Percentiles rank a stretch among this genome's conserved stretches.
phyloP scores from a whole-genome alignment of 1,139 yeast species.

The Blastobotrys buckinghamii region DNA sequence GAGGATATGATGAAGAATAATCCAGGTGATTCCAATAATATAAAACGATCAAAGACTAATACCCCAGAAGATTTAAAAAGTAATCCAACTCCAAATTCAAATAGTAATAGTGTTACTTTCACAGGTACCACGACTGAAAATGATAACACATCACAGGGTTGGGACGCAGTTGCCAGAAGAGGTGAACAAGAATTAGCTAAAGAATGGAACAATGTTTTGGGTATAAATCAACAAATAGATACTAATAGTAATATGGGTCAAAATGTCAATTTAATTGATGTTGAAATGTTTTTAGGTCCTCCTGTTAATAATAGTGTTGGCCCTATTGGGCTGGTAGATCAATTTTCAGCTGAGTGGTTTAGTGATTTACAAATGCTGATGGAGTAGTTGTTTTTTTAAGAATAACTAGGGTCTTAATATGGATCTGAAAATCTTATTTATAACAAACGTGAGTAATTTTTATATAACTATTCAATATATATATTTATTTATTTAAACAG shows the following conservation, averaged over 20 bases:
- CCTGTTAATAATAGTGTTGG: not conserved
- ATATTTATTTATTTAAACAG: not conserved
- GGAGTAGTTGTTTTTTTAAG: slow-evolving; percentile 5
- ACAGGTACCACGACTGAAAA: not conserved
- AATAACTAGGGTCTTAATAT: not conserved
- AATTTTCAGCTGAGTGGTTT: slow-evolving; percentile 15
- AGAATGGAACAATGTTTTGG: slow-evolving; percentile 2
- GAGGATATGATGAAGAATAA: slow-evolving; percentile 16
- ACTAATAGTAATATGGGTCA: not conserved
- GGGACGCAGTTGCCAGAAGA: slow-evolving; percentile 1
- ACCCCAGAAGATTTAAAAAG: slow-evolving; percentile 1
- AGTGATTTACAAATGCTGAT: slow-evolving; percentile 12
- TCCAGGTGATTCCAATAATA: slow-evolving; percentile 4
- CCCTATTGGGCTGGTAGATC: slow-evolving; percentile 8
- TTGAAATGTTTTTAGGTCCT: slow-evolving; percentile 8
- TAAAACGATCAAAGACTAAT: not conserved
- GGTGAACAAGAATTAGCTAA: slow-evolving; percentile 9
- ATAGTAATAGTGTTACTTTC: too few relatives aligned
- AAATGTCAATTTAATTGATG: slow-evolving; percentile 6
- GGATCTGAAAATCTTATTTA: not conserved
- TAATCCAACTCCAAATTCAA: not conserved
- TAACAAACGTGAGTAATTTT: not conserved
- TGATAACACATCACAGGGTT: not conserved
- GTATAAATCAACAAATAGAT: not conserved
- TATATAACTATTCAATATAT: not conserved